A percentile compares a stretch with the other conserved stretches of the same genome.
phyloP scores from a whole-genome alignment of 179 eudicot species.

The Spinacia oleracea region DNA sequence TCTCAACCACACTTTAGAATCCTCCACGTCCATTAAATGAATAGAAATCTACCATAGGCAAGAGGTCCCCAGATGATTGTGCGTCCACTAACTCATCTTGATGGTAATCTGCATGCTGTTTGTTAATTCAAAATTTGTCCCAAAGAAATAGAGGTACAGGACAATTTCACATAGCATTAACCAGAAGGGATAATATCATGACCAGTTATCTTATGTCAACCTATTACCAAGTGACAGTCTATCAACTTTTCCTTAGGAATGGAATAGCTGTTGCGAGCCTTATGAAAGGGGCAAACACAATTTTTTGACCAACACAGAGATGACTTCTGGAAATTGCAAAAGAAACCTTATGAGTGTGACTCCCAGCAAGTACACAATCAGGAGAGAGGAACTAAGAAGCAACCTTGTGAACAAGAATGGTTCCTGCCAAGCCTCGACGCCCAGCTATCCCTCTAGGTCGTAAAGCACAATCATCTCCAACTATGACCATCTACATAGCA shows the following conservation, averaged over 20 bases:
- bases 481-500: constrained; percentile 76
- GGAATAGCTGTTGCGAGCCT: constrained; percentile 1
- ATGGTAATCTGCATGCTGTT: neutral
- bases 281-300: neutral
- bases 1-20: too few species aligned
- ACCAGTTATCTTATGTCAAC: neutral
- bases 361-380: neutral
- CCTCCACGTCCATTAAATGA: too few species aligned
- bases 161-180: neutral
- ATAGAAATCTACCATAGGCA: too few species aligned
- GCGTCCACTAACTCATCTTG: too few species aligned
- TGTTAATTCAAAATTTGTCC: neutral
- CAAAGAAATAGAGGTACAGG: neutral
- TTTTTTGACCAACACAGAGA: neutral
- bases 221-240: neutral
- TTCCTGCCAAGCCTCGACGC: constrained; percentile 97
- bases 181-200: neutral
- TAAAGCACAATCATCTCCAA: constrained; percentile 96
- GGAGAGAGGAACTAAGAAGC: constrained; percentile 14
- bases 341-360: neutral
- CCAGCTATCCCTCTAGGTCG: constrained; percentile 98
- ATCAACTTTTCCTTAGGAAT: too few species aligned
- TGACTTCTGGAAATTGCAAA: neutral
- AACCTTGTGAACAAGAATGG: constrained; percentile 92
- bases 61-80: too few species aligned